Percentiles rank a stretch among this genome's conserved stretches.
Evolutionary conservation across 2,329 filamentous ascomycete genomes (phyloP).

Genomic region (Xylariomycetidae sp.): DNA sequence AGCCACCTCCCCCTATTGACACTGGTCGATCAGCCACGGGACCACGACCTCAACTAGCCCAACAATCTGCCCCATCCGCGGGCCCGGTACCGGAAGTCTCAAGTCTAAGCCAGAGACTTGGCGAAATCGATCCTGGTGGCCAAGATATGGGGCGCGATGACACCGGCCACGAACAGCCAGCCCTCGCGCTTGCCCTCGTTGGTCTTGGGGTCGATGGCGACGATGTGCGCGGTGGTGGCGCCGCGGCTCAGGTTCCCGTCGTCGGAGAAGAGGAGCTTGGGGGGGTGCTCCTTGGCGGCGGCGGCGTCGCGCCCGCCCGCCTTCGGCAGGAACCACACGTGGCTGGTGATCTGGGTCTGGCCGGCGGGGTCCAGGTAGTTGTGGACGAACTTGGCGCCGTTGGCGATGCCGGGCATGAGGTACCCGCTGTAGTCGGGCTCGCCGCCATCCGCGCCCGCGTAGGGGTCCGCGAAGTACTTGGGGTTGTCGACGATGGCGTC

Average conservation of each 20-base stretch:
- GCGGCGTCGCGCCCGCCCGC: conserved; percentile 7
- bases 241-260: conserved; percentile 45
- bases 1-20: too few species aligned
- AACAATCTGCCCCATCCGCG: too few species aligned
- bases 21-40: too few species aligned
- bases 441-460: conserved; percentile 29
- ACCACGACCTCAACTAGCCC: too few species aligned
- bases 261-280: conserved; percentile 46
- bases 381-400: conserved; percentile 30
- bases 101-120: conserved; percentile 7
- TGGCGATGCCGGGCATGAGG: conserved; percentile 41
- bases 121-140: conserved; percentile 47
- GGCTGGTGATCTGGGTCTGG: conserved; percentile 30
- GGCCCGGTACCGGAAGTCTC: too few species aligned
- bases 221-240: conserved; percentile 45
- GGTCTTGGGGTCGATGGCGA: conserved; percentile 42
- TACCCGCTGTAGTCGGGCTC: conserved; percentile 49
- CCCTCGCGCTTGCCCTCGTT: conserved; percentile 40
- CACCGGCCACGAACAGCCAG: conserved; percentile 54
- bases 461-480: conserved; percentile 50
- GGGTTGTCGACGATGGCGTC: conserved; percentile 51
- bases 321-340: conserved; percentile 37
- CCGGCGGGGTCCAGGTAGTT: conserved; percentile 28
- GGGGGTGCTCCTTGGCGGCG: conserved; percentile 33
- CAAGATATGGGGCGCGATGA: conserved; percentile 41